Evolutionary conservation across 495 filamentous ascomycete species (phyloP).

Genomic region (Hypoxylon crocopeplum): DNA sequence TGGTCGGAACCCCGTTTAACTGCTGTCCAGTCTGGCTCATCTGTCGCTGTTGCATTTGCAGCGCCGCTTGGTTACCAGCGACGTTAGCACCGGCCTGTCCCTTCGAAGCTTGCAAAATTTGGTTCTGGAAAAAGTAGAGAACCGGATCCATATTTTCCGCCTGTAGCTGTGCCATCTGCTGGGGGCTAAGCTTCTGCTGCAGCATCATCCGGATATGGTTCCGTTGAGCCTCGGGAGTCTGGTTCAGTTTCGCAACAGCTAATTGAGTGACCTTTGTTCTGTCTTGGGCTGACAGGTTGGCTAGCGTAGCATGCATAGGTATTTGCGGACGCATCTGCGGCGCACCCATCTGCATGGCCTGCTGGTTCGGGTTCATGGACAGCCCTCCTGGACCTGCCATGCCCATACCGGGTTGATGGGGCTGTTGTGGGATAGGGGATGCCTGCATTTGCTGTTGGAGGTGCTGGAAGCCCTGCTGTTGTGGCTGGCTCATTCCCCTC

Average conservation of each 20-base stretch:
- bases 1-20: conserved; percentile 38
- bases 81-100: conserved; percentile 28
- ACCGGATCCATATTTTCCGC: conserved; percentile 48
- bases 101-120: conserved; percentile 42
- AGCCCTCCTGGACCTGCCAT: conserved; percentile 42
- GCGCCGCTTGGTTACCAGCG: conserved; percentile 33
- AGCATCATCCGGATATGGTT: conserved; percentile 41
- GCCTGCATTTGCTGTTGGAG: conserved; percentile 59
- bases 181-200: conserved; percentile 37
- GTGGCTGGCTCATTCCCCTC: conserved; percentile 49
- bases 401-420: conserved; percentile 46
- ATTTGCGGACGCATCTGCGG: conserved; percentile 36
- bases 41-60: conserved; percentile 45
- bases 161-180: conserved; percentile 44
- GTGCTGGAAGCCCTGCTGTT: conserved; percentile 53
- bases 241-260: conserved; percentile 34
- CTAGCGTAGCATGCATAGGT: conserved; percentile 26
- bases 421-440: conserved; percentile 49
- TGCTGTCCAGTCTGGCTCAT: conserved; percentile 49
- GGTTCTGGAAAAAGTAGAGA: conserved; percentile 48
- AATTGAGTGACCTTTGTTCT: conserved; percentile 37
- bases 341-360: conserved; percentile 47
- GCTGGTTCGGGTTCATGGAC: conserved; percentile 47
- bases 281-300: conserved; percentile 40
- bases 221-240: conserved; percentile 43